Base-by-base conservation (phyloP, 2,329 filamentous ascomycete genomes). In the Helotiales sp. region DNA sequence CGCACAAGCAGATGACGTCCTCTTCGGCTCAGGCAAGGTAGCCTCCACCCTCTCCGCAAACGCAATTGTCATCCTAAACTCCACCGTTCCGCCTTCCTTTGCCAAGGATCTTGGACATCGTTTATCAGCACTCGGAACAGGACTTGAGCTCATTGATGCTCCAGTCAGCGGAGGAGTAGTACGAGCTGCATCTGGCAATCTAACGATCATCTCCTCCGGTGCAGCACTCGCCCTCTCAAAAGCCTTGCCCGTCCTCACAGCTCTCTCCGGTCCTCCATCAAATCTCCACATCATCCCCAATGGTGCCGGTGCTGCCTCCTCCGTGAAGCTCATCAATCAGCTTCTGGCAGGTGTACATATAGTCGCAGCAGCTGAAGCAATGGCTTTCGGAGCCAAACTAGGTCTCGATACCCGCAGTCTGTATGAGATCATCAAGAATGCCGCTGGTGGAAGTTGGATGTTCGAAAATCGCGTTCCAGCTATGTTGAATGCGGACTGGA, bases 151-250 rank as follows among this genome's bases (percentile, higher is more conserved):
- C 62, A 84, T 93, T 62, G 91, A 93, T 77, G 85, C 86, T 30
- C 91, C 91, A 0, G 90, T 93, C 0, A 91, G 89, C 0, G 91
- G 91, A 0, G 91, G 91, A 3, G 86, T 87, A 0, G 82, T 84
- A 11, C 84, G 90, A 52, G 90, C 90, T 1, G 89, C 88, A 0
- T 85, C 90, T 54, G 91, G 91, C 3, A 91, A 89, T 0, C 79
- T 93, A 47, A 91, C 89, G 26, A 93, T 93, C 75, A 92, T 93
- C 87, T 89, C 89, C 0, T 88, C 88, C 2, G 89, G 83, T 0
- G 81, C 85, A 0, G 82, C 85, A 0, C 82, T 81, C 2, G 86
- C 87, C 7, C 79, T 92, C 1, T 81, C 84, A 43, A 85, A 84
- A 67, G 88, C 85, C 0, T 82, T 82, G 22, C 84, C 82, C 57